Conservation (phyloP, 2,329 filamentous ascomycete genomes). For the Colletotrichum somersetense region DNA sequence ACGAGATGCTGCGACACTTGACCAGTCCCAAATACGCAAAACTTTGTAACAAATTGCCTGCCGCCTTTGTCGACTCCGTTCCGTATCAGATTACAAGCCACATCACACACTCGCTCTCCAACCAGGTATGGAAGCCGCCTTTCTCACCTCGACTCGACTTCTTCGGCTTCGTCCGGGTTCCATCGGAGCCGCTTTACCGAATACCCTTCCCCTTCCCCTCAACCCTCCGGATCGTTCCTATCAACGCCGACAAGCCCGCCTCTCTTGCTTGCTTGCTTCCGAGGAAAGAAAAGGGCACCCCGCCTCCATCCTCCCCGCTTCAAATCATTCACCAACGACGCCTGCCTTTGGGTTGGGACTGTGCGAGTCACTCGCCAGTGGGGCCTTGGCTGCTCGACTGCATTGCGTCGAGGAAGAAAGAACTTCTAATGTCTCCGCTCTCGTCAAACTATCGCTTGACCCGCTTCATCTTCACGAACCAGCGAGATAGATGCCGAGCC, state of each 20-base stretch:
- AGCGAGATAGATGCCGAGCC: not conserved
- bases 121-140: not conserved
- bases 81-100: not conserved
- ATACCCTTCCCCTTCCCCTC: not conserved
- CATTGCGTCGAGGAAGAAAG: not conserved
- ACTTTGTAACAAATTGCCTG: not conserved
- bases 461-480: not conserved
- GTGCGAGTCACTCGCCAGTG: not conserved
- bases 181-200: slow-evolving; percentile 28
- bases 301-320: slow-evolving; percentile 13
- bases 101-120: not conserved
- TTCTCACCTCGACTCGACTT: not conserved
- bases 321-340: not conserved
- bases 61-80: not conserved
- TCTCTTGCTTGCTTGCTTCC: not conserved
- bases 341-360: not conserved
- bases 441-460: not conserved
- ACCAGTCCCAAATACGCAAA: not conserved
- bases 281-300: not conserved
- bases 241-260: slow-evolving; percentile 10
- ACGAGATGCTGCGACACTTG: not conserved
- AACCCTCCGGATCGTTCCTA: slow-evolving; percentile 31
- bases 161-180: slow-evolving; percentile 28
- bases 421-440: not conserved
- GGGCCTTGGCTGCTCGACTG: not conserved